Percentiles rank a stretch among this genome's conserved stretches.
Evolutionary conservation across 345 rosid genomes (phyloP).

Genomic region (Odontarrhena argentea): DNA sequence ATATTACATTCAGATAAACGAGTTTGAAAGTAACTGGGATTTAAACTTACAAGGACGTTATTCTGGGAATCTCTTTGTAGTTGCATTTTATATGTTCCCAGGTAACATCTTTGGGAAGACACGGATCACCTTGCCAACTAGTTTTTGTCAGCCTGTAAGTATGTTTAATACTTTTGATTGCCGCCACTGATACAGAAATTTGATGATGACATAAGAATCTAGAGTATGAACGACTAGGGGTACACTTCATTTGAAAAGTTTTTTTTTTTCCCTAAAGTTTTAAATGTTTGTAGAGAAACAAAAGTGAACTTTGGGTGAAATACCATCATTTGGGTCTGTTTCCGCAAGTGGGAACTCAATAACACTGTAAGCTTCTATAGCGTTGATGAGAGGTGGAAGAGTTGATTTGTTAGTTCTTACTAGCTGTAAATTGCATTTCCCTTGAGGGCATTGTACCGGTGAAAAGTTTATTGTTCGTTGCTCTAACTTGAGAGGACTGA

Average conservation of each 20-base stretch:
- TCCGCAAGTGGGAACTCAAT: conserved; percentile 13
- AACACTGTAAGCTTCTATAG: conserved; percentile 29
- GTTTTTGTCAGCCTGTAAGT: conserved; percentile 39
- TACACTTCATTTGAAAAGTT: no score
- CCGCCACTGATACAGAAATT: conserved; percentile 8
- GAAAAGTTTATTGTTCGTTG: no score
- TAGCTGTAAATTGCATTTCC: not conserved
- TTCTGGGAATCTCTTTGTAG: conserved; percentile 18
- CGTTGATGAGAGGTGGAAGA: conserved; percentile 35
- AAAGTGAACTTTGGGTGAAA: no score
- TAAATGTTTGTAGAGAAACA: no score
- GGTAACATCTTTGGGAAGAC: conserved; percentile 29
- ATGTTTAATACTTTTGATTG: conserved; percentile 35
- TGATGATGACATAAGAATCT: not conserved
- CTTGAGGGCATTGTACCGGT: no score
- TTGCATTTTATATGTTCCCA: conserved; percentile 46
- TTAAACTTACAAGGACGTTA: conserved; percentile 47
- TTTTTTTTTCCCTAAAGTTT: no score
- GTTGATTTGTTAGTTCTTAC: conserved; percentile 17
- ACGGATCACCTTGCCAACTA: conserved; percentile 62
- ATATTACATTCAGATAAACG: no score
- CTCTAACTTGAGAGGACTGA: no score
- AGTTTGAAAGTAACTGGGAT: no score
- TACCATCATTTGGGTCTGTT: conserved; percentile 39
- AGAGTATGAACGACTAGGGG: not conserved